phyloP scores from a whole-genome alignment of 192 early-diverging fungal species.

The Backusella australiensis region DNA sequence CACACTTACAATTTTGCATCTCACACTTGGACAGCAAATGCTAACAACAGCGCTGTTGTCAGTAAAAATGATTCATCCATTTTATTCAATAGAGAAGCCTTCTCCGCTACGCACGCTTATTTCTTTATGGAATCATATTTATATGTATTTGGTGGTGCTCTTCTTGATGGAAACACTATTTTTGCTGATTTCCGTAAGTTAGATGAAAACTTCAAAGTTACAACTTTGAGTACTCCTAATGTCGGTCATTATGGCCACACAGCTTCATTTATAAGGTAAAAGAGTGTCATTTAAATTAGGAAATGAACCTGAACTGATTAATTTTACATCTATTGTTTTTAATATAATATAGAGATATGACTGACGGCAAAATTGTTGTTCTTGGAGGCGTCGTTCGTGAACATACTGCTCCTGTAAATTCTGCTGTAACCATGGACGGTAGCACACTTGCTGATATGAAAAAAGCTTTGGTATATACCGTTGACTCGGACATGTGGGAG shows the following conservation, averaged over 20 bases:
- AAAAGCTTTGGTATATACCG: conserved; percentile 15
- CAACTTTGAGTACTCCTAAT: neutral
- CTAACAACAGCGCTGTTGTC: neutral
- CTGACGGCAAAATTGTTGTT: conserved; percentile 30
- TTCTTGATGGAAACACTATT: neutral
- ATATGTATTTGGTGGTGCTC: conserved; percentile 24
- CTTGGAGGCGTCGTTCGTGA: conserved; percentile 23
- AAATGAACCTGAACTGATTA: neutral
- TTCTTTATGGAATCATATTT: too few species aligned
- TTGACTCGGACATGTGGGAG: conserved; percentile 15
- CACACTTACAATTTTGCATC: conserved; percentile 7
- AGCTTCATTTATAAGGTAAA: conserved; percentile 18
- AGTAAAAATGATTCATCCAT: neutral
- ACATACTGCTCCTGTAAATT: too few species aligned
- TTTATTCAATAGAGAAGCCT: conserved; percentile 6
- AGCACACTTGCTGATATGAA: conserved; percentile 6
- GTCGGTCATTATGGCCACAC: conserved; percentile 24
- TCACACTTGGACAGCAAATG: conserved; percentile 3
- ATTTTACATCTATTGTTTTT: neutral
- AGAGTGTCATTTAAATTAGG: neutral
- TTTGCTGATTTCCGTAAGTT: conserved; percentile 11
- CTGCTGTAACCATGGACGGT: too few species aligned
- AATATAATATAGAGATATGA: neutral
- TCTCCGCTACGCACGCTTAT: conserved; percentile 10
- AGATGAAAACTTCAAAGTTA: conserved; percentile 1